Evolutionary conservation across 2,329 filamentous ascomycete genomes (phyloP).

Genomic region (Pestalotiopsis sp.): DNA sequence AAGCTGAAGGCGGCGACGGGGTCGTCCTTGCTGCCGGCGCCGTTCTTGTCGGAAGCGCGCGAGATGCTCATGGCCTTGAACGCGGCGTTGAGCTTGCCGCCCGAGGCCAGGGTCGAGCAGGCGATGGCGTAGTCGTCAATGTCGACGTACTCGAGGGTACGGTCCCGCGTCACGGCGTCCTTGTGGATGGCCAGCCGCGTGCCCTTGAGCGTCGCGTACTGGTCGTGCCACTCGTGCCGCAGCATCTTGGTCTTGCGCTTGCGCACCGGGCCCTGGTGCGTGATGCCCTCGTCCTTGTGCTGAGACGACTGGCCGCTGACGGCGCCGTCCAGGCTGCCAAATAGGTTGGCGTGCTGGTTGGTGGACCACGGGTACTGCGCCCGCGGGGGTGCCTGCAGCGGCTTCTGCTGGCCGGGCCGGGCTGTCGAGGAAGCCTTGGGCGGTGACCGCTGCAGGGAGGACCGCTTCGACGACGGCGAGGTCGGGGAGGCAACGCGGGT

Average conservation of each 20-base stretch:
- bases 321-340: slow-evolving; percentile 27
- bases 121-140: slow-evolving; percentile 88
- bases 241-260: slow-evolving; percentile 90
- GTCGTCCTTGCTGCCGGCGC: slow-evolving; percentile 35
- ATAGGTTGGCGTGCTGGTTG: slow-evolving; percentile 39
- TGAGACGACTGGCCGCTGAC: slow-evolving; percentile 20
- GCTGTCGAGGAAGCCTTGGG: slow-evolving; percentile 32
- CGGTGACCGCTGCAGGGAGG: slow-evolving; percentile 34
- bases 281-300: slow-evolving; percentile 52
- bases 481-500: slow-evolving; percentile 32
- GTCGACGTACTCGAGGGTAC: slow-evolving; percentile 78
- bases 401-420: slow-evolving; percentile 37
- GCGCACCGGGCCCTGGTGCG: slow-evolving; percentile 87
- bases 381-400: slow-evolving; percentile 56
- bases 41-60: slow-evolving; percentile 48
- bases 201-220: slow-evolving; percentile 84
- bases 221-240: slow-evolving; percentile 91
- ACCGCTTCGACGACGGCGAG: slow-evolving; percentile 33
- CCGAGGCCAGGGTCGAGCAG: slow-evolving; percentile 73
- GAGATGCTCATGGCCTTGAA: slow-evolving; percentile 78
- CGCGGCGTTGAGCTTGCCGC: slow-evolving; percentile 80
- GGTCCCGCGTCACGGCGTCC: slow-evolving; percentile 49
- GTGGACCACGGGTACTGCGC: slow-evolving; percentile 60
- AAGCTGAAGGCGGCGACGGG: slow-evolving; percentile 76
- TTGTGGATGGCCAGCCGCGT: slow-evolving; percentile 78